Base-by-base conservation (phyloP, 2,329 filamentous ascomycete species). In the Fusarium anguioides region DNA sequence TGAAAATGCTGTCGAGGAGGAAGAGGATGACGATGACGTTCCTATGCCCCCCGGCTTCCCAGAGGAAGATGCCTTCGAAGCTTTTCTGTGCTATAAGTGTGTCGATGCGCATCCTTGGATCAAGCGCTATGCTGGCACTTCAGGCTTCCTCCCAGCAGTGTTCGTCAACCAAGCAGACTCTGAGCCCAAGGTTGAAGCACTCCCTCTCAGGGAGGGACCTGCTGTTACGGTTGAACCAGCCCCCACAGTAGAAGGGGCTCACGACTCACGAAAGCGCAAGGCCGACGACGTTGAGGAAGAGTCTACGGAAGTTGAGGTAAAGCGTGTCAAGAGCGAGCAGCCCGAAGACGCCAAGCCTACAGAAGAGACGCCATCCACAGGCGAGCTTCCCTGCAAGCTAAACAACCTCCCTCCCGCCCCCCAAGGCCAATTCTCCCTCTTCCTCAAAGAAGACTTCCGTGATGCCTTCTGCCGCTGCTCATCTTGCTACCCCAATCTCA, bases 61-160 rank as follows among this genome's bases (percentile, higher is more conserved):
- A 0, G 84, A 86, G 0, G 95, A 98, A 72, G 93, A 97, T 26
- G 89, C 91, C 27, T 99, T 99, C 68, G 93, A 96, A 51, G 88
- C 90, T 26, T 91, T 98, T 73, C 86, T 99, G 35, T 99, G 96
- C 82, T 97, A 96, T 82, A 96, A 97, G 75, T 99, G 96, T 72
- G 86, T 97, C 15, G 89, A 94, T 37, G 88, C 93, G 2, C 88
- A 94, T 71, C 92, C 94, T 0, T 99, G 96, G 96, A 90, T 98
- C 77, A 96, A 95, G 80, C 84, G 84, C 66, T 98, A 98, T 75
- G 94, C 92, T 8, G 91, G 91, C 3, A 87, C 91, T 0, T 75
- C 87, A 1, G 94, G 94, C 0, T 98, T 99, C 73, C 82, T 98
- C 0, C 83, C 87, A 1, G 86, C 94, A 1, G 86, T 97, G 0